Evolutionary conservation across 164 flowering plant species (phyloP).

Genomic region (Magnolia sinica): DNA sequence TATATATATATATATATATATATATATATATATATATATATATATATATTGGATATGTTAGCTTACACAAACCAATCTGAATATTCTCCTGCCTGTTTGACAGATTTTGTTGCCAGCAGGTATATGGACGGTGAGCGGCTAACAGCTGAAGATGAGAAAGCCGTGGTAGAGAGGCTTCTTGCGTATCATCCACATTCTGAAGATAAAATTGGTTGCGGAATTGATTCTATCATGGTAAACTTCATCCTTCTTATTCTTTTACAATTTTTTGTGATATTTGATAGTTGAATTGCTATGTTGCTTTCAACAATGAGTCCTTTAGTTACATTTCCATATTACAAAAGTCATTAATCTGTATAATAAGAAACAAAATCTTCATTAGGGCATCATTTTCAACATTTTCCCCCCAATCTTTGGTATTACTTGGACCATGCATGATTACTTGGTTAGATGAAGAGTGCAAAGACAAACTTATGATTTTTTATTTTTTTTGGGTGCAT

Average conservation of each 20-base stretch:
- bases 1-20: no score
- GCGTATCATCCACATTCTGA: slow-evolving; percentile 77
- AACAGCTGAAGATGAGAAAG: slow-evolving; percentile 64
- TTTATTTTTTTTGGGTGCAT: neutral
- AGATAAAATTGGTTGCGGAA: slow-evolving; percentile 91
- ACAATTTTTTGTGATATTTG: neutral
- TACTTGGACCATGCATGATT: neutral
- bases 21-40: no score
- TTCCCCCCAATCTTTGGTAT: neutral
- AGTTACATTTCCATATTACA: neutral
- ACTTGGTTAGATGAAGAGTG: neutral
- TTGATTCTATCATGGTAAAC: slow-evolving; percentile 73
- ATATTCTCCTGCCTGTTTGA: slow-evolving; percentile 9
- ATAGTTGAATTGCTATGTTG: neutral
- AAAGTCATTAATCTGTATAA: neutral
- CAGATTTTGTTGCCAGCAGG: slow-evolving; percentile 34
- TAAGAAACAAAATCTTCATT: neutral
- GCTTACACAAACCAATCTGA: neutral
- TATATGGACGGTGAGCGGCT: slow-evolving; percentile 76
- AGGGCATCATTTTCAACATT: neutral
- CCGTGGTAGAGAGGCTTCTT: slow-evolving; percentile 72
- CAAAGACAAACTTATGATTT: neutral
- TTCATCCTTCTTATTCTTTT: neutral
- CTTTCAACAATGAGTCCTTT: neutral
- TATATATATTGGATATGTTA: neutral